A percentile compares a stretch with the other conserved stretches of the same genome.
Conservation (phyloP, 352 stramenopile genomes). For the Phytophthora hybrid region DNA sequence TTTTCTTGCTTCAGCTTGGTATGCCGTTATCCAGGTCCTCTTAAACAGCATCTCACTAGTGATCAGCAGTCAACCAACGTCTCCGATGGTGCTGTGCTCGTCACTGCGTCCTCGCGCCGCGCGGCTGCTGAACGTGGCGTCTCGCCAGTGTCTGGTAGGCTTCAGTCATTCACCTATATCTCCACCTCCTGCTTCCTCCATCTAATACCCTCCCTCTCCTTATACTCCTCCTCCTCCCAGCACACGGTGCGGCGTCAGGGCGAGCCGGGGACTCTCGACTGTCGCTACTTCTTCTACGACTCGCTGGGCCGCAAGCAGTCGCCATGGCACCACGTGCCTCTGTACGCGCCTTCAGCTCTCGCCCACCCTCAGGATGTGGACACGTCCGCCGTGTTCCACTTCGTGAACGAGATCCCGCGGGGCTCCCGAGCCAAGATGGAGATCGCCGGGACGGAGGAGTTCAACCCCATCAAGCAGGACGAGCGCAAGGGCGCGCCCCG, state of each 20-base stretch:
- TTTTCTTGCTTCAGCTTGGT: conserved; percentile 1
- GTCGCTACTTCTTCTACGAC: conserved; percentile 89
- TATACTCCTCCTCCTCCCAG: conserved; percentile 34
- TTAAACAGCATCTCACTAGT: conserved; percentile 6
- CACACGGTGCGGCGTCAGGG: conserved; percentile 75
- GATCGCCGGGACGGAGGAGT: conserved; percentile 90
- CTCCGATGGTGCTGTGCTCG: not conserved
- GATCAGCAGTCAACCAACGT: too few species aligned
- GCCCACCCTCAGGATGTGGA: conserved; percentile 45
- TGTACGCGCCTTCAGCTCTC: conserved; percentile 60
- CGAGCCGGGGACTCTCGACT: conserved; percentile 70
- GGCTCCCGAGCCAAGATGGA: conserved; percentile 94
- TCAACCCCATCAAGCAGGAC: conserved; percentile 98
- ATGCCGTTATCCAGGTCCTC: conserved; percentile 9
- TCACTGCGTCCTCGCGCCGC: conserved; percentile 15
- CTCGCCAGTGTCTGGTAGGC: conserved; percentile 25
- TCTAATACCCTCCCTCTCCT: not conserved
- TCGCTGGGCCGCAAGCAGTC: conserved; percentile 80
- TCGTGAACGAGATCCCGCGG: conserved; percentile 95
- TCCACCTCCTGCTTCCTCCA: not conserved
- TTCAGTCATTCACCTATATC: too few species aligned
- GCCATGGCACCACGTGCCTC: conserved; percentile 94
- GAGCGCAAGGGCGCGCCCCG: conserved; percentile 97
- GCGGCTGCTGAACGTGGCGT: conserved; percentile 24
- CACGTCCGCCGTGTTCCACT: conserved; percentile 83